phyloP scores from a whole-genome alignment of 495 filamentous ascomycete species.

The Terfezia claveryi region DNA sequence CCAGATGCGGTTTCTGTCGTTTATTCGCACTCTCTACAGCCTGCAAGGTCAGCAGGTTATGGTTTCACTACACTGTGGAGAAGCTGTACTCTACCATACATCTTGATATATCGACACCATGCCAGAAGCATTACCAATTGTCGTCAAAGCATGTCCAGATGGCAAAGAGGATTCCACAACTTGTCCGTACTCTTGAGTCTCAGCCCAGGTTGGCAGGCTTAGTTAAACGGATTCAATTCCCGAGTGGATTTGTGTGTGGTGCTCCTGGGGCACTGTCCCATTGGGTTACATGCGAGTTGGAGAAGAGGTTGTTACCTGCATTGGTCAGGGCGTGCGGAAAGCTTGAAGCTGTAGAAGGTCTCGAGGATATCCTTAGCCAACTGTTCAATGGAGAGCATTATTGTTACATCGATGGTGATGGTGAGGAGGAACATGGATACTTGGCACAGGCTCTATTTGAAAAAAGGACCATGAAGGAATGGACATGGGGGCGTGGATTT shows the following conservation, averaged over 20 bases:
- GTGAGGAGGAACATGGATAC: constrained; percentile 15
- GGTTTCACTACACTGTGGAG: constrained; percentile 5
- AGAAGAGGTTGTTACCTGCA: constrained; percentile 10
- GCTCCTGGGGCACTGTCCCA: neutral
- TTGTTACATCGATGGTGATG: constrained; percentile 8
- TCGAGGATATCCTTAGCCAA: constrained; percentile 12
- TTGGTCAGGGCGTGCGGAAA: constrained; percentile 8
- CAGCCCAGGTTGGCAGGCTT: constrained; percentile 4
- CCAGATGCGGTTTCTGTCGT: constrained; percentile 14
- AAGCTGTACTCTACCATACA: constrained; percentile 10
- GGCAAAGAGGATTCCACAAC: constrained; percentile 11
- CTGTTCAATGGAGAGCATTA: constrained; percentile 17
- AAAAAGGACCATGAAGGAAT: constrained; percentile 6
- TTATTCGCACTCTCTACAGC: constrained; percentile 12
- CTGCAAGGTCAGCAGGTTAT: constrained; percentile 12
- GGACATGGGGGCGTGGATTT: constrained; percentile 12
- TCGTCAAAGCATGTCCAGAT: constrained; percentile 12
- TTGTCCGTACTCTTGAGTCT: constrained; percentile 10
- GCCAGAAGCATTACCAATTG: constrained; percentile 10
- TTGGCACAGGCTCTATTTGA: constrained; percentile 13
- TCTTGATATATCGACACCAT: constrained; percentile 12
- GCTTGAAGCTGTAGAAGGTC: constrained; percentile 7
- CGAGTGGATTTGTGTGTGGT: neutral
- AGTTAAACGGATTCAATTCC: constrained; percentile 9
- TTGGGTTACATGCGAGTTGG: constrained; percentile 14